Evolutionary conservation across 768 basidiomycete species (phyloP), one percentile per base, ranked within the genome.

Genomic region (Gautieria morchelliformis): DNA sequence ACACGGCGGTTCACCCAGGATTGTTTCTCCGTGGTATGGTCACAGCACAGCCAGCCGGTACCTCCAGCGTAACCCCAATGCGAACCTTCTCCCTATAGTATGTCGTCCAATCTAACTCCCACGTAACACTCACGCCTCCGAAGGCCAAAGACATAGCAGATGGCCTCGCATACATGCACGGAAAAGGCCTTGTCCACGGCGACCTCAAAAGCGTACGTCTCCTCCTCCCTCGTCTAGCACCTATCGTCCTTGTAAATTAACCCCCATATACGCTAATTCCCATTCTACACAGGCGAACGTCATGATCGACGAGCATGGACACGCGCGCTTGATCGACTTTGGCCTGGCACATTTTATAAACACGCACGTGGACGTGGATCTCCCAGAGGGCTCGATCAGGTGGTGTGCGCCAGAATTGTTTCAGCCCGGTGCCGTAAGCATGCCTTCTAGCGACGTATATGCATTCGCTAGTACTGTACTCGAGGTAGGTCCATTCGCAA

Each of bases 261-360:
- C 35, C 2, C 35, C 4, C 35, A 37, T 37, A 9, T 37, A 37
- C 14, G 35, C 35, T 37, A 14, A 37, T 14, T 37, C 2, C 35
- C 35, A 2, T 9, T 37, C 35, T 9, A 37, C 7, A 11, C n/a
- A 59, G 60, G 47, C 46, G 12, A 59, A 59, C 32, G 46, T 60
- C 15, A 49, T 61, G 35, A 53, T 61, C 20, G 50, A 60, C 40
- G 59, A 24, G 14, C 35, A 24, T 11, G 32, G 40, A 17, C 60
- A 49, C 32, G 58, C 51, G 7, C 33, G 52, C 5, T 32, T 61
- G 20, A 44, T 57, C 32, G 60, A 60, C 33, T 60, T 61, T 60
- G 58, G 59, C 32, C 50, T 60, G 15, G 37, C 37, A 8, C 52
- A 39, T 17, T 40, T 40, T 22, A 53, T 37, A 9, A 1, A 37